phyloP scores from a whole-genome alignment of 306 rosid species.

The Vigna hirtella region DNA sequence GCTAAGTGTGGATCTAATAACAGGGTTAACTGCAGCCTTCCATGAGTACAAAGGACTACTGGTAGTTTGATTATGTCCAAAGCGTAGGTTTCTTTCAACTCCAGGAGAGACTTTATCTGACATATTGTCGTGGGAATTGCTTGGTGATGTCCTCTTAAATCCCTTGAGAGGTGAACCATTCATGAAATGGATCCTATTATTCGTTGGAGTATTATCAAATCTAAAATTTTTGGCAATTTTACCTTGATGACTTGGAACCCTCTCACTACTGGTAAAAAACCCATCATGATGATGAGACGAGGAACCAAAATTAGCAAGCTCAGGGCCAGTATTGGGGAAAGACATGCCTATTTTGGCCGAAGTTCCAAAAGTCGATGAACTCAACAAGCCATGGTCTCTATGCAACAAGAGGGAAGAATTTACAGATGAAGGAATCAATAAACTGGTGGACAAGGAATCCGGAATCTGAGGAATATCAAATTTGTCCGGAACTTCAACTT shows the following conservation, averaged over 20 bases:
- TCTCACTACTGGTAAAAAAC: conserved; percentile 51
- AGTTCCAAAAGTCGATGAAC: conserved; percentile 58
- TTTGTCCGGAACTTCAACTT: conserved; percentile 57
- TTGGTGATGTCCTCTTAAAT: conserved; percentile 48
- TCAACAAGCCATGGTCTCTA: conserved; percentile 51
- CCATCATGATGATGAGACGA: conserved; percentile 50
- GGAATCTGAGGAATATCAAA: conserved; percentile 57
- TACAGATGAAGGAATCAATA: conserved; percentile 71
- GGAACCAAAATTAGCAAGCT: conserved; percentile 52
- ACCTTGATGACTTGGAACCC: conserved; percentile 46
- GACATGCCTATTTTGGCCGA: conserved; percentile 57
- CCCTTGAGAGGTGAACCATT: conserved; percentile 57
- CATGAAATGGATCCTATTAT: conserved; percentile 49
- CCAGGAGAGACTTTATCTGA: conserved; percentile 53
- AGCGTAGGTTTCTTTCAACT: conserved; percentile 49
- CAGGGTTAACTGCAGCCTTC: conserved; percentile 53
- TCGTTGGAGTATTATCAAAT: conserved; percentile 53
- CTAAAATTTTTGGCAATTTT: conserved; percentile 55
- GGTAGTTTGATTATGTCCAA: conserved; percentile 48
- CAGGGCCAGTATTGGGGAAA: conserved; percentile 50
- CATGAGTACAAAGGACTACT: conserved; percentile 57
- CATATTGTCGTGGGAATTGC: conserved; percentile 50
- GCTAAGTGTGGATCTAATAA: conserved; percentile 49
- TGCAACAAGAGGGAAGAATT: conserved; percentile 50
- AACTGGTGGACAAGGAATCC: conserved; percentile 62